phyloP scores from a whole-genome alignment of 441 rosid species.

The Erysimum cheiri region DNA sequence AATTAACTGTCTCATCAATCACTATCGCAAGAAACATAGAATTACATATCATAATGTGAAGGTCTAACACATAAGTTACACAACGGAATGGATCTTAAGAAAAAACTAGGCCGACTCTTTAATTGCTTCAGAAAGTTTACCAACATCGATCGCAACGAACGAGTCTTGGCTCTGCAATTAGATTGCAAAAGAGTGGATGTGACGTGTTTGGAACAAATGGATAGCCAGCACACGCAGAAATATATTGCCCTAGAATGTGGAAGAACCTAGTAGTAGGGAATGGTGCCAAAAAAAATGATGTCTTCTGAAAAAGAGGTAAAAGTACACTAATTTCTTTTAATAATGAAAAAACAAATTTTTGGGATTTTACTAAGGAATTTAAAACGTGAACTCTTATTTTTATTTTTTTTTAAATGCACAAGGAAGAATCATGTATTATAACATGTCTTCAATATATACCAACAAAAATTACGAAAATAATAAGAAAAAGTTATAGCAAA shows the following conservation, averaged over 20 bases:
- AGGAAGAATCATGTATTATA: background rate
- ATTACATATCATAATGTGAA: background rate
- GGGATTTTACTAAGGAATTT: too few species aligned
- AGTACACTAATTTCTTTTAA: background rate
- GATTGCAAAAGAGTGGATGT: background rate
- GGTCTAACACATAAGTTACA: background rate
- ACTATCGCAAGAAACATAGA: background rate
- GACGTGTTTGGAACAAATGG: slow-evolving; percentile 1
- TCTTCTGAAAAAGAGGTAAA: background rate
- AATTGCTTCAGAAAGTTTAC: background rate
- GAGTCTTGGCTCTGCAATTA: background rate
- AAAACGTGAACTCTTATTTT: too few species aligned
- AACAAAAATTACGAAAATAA: background rate
- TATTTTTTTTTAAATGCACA: background rate
- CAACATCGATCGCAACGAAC: background rate
- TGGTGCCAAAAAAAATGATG: background rate
- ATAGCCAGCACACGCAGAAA: background rate
- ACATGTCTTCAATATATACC: background rate
- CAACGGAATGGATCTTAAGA: background rate
- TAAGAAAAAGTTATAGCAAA: background rate
- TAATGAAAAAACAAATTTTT: too few species aligned
- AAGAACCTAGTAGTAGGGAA: background rate
- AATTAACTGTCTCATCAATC: background rate
- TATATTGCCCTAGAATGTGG: background rate
- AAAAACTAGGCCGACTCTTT: background rate